Percentiles rank a stretch among this genome's conserved stretches.
Conservation (phyloP, 306 rosid species). For the Cicer yamashitae region DNA sequence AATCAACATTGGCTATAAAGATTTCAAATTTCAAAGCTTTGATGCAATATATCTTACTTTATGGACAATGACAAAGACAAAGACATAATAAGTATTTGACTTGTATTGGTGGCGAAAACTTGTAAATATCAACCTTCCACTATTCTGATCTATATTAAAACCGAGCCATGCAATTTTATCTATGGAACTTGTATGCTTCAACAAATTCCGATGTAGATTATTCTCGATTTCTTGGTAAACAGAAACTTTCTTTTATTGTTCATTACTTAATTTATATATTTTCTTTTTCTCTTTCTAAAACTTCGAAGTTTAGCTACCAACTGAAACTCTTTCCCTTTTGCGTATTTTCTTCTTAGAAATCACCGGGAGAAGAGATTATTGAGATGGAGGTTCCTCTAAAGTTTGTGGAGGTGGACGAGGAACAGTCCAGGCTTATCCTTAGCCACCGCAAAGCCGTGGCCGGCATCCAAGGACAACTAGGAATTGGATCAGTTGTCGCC, state of each 20-base stretch:
- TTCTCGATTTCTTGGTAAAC: constrained; percentile 38
- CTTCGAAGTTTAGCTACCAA: constrained; percentile 7
- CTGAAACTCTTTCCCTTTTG: constrained; percentile 26
- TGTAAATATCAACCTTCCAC: constrained; percentile 23
- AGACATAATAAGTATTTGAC: no score
- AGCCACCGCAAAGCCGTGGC: constrained; percentile 99
- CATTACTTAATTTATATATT: constrained; percentile 4
- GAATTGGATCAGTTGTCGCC: constrained; percentile 94
- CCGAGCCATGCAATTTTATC: constrained; percentile 29
- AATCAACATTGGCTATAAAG: neutral
- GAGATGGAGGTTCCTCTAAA: constrained; percentile 87
- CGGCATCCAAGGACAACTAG: constrained; percentile 92
- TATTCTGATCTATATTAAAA: constrained; percentile 4
- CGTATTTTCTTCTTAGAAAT: constrained; percentile 56
- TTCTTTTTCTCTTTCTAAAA: neutral
- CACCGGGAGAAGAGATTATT: constrained; percentile 85
- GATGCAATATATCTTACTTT: neutral
- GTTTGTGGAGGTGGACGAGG: constrained; percentile 97
- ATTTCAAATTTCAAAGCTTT: neutral
- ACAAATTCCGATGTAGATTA: constrained; percentile 18
- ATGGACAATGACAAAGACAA: no score
- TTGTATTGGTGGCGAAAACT: constrained; percentile 4
- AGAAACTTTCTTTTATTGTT: constrained; percentile 2
- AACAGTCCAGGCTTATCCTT: constrained; percentile 85
- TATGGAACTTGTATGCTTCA: constrained; percentile 13